Percentiles rank a stretch among this genome's conserved stretches.
phyloP scores from a whole-genome alignment of 148 eudicot genomes.

The Bassia scoparia region DNA sequence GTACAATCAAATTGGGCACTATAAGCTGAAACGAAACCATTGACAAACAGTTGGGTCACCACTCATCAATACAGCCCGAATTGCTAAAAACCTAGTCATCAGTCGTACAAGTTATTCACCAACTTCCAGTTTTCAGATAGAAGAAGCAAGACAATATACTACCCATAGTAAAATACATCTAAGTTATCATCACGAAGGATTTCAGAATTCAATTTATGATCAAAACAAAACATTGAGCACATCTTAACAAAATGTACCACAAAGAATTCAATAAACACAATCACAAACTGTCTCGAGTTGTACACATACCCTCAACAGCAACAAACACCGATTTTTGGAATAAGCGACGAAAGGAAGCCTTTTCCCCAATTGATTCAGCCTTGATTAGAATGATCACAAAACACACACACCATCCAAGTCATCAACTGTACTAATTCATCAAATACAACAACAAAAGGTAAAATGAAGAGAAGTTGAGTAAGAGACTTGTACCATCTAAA shows the following conservation, averaged over 20 bases:
- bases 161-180: no score
- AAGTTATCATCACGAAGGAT: no score
- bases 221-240: no score
- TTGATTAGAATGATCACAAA: slow-evolving; percentile 77
- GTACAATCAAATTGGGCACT: no score
- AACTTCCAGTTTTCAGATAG: no score
- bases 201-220: no score
- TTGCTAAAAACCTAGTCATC: no score
- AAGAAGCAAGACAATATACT: no score
- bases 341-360: slow-evolving; percentile 92
- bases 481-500: slow-evolving; percentile 92
- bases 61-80: no score
- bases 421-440: not conserved
- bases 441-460: not conserved
- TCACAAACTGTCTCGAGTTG: not conserved
- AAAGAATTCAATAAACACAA: not conserved
- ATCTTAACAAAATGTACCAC: not conserved
- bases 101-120: no score
- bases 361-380: slow-evolving; percentile 77
- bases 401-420: slow-evolving; percentile 2
- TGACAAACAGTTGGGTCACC: no score
- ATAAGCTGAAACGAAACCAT: no score
- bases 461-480: not conserved
- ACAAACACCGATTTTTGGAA: slow-evolving; percentile 92
- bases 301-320: slow-evolving; percentile 76